Conservation (phyloP, 768 basidiomycete species). For the Kwoniella sp. region DNA sequence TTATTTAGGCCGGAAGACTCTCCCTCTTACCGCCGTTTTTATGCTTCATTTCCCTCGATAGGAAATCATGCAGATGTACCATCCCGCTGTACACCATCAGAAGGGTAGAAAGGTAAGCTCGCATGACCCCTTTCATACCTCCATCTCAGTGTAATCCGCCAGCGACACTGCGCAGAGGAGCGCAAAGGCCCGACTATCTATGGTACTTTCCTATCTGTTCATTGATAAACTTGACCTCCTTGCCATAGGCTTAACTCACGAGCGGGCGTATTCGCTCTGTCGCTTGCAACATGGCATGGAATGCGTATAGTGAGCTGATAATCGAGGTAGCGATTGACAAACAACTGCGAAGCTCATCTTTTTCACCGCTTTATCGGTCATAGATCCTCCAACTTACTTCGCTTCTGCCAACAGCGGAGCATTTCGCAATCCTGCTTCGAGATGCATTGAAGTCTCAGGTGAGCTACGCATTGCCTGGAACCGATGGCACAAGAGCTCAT, state of each 20-base stretch:
- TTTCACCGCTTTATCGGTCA: too few relatives aligned
- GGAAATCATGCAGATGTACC: slow-evolving; percentile 87
- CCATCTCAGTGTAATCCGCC: too few relatives aligned
- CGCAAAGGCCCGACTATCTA: too few relatives aligned
- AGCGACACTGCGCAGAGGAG: too few relatives aligned
- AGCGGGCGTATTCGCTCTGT: slow-evolving; percentile 94
- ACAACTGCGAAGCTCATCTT: too few relatives aligned
- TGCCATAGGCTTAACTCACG: slow-evolving; percentile 70
- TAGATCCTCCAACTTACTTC: slow-evolving; percentile 73
- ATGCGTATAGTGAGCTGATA: slow-evolving; percentile 85
- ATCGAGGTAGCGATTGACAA: neutral
- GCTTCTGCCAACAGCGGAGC: slow-evolving; percentile 85
- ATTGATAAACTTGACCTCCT: neutral
- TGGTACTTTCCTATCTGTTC: neutral
- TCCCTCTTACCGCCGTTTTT: slow-evolving; percentile 86
- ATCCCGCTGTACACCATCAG: slow-evolving; percentile 89
- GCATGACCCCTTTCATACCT: neutral
- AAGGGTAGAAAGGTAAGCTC: slow-evolving; percentile 72
- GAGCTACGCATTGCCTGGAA: neutral
- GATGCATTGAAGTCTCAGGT: slow-evolving; percentile 81
- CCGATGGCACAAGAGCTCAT: too few relatives aligned
- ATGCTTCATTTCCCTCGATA: slow-evolving; percentile 84
- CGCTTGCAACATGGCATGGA: slow-evolving; percentile 89
- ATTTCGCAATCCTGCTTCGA: slow-evolving; percentile 84
- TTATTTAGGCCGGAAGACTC: slow-evolving; percentile 77